phyloP scores from a whole-genome alignment of 345 rosid genomes.

The Eucalyptus rudis region DNA sequence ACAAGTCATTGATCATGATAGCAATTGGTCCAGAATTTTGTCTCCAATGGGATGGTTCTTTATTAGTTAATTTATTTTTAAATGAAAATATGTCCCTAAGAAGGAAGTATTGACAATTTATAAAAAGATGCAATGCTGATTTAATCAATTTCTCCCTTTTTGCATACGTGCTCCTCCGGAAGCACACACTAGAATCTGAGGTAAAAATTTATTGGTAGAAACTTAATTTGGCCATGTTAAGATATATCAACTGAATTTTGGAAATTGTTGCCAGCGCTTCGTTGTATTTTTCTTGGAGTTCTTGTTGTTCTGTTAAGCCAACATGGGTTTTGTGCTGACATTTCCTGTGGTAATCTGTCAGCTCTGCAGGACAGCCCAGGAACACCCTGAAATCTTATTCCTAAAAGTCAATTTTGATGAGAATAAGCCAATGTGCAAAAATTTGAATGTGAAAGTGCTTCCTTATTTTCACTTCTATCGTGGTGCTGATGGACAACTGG shows the following conservation, averaged over 20 bases:
- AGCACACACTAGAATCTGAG: too few species aligned
- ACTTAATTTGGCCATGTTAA: not conserved
- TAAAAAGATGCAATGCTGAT: not conserved
- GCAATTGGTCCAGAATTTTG: not conserved
- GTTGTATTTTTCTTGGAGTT: not conserved
- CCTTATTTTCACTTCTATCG: conserved; percentile 90
- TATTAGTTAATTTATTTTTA: not conserved
- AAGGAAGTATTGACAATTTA: not conserved
- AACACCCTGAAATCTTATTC: conserved; percentile 68
- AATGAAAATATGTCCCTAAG: not conserved
- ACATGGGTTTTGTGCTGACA: not conserved
- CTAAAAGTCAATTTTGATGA: conserved; percentile 87
- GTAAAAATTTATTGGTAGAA: not conserved
- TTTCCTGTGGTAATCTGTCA: conserved; percentile 9
- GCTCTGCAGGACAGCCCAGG: conserved; percentile 78
- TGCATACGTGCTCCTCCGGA: too few species aligned
- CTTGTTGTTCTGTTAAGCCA: not conserved
- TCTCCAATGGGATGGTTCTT: not conserved
- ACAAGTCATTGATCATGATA: not conserved
- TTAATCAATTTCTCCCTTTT: not conserved
- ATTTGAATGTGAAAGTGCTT: conserved; percentile 78
- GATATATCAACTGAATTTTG: not conserved
- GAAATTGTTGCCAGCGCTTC: not conserved
- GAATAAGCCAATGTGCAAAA: conserved; percentile 87
- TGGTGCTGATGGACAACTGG: conserved; percentile 76